Evolutionary conservation across 192 early-diverging fungal genomes (phyloP).

Genomic region (Lobosporangium transversale): DNA sequence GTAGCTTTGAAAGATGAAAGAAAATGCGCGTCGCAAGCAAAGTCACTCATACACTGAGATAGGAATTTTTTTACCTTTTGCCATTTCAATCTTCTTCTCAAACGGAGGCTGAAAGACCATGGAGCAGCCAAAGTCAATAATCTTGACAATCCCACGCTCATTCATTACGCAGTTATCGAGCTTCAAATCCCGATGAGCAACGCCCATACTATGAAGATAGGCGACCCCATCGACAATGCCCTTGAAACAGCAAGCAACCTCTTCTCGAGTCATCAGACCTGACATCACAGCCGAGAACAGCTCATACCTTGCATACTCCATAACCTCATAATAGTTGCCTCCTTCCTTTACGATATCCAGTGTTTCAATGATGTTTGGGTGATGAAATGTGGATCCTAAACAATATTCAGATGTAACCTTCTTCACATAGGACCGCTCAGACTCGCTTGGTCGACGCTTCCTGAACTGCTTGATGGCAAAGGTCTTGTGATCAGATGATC

Average conservation of each 20-base stretch:
- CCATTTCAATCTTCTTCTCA: constrained; percentile 58
- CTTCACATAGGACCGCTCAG: constrained; percentile 81
- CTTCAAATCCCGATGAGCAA: constrained; percentile 94
- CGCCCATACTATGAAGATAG: constrained; percentile 90
- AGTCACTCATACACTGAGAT: constrained; percentile 8
- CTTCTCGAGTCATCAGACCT: constrained; percentile 76
- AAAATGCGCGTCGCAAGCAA: background rate
- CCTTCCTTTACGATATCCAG: constrained; percentile 79
- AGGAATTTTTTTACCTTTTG: constrained; percentile 70
- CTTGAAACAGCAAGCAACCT: constrained; percentile 89
- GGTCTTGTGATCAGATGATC: constrained; percentile 67
- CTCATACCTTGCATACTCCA: constrained; percentile 95
- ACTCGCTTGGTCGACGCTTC: constrained; percentile 68
- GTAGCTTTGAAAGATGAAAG: too few relatives aligned
- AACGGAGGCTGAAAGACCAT: constrained; percentile 89
- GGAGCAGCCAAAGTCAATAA: constrained; percentile 96
- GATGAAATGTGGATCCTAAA: constrained; percentile 77
- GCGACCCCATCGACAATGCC: constrained; percentile 86
- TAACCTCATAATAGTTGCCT: constrained; percentile 74
- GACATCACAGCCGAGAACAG: constrained; percentile 83
- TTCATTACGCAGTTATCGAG: constrained; percentile 89
- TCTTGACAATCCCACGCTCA: constrained; percentile 80
- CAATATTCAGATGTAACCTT: constrained; percentile 88
- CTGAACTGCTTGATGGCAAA: constrained; percentile 88
- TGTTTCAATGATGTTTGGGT: constrained; percentile 83